A percentile compares a stretch with the other conserved stretches of the same genome.
Conservation (phyloP, 305 asterid species). For the Fraxinus sp. region DNA sequence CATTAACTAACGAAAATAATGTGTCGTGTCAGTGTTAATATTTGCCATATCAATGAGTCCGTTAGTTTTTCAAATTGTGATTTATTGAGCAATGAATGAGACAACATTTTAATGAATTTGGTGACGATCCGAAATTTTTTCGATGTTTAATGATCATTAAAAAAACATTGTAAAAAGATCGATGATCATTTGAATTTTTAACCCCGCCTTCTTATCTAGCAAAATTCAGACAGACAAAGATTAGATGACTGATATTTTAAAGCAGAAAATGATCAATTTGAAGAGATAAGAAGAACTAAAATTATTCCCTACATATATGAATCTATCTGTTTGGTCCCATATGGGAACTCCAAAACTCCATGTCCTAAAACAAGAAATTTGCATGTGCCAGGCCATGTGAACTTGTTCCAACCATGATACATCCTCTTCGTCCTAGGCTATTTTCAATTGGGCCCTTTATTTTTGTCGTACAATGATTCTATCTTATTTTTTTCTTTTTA, state of each 20-base stretch:
- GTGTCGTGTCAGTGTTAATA: background rate
- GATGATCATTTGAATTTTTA: background rate
- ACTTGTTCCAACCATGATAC: constrained; percentile 32
- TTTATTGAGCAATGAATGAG: background rate
- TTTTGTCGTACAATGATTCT: background rate
- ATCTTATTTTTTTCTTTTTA: background rate
- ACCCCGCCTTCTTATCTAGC: background rate
- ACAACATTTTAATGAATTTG: background rate
- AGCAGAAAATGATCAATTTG: background rate
- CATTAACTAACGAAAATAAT: too few species aligned
- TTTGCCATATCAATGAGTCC: background rate
- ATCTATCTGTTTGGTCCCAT: background rate
- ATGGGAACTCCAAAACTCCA: background rate
- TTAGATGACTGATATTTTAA: background rate
- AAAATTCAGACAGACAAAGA: background rate
- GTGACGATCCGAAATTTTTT: background rate
- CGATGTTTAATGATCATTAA: too few species aligned
- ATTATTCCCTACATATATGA: too few species aligned
- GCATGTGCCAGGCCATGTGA: constrained; percentile 57
- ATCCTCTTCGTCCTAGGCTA: background rate
- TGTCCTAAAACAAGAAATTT: constrained; percentile 1
- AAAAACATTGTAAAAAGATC: too few species aligned
- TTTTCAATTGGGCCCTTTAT: constrained; percentile 2
- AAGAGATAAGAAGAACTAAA: background rate
- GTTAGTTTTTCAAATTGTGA: background rate